These are phyloP conservation scores for Mycena haematopus DNA, from an alignment of 768 basidiomycete genomes.

Conservation along the genomic window DNA sequence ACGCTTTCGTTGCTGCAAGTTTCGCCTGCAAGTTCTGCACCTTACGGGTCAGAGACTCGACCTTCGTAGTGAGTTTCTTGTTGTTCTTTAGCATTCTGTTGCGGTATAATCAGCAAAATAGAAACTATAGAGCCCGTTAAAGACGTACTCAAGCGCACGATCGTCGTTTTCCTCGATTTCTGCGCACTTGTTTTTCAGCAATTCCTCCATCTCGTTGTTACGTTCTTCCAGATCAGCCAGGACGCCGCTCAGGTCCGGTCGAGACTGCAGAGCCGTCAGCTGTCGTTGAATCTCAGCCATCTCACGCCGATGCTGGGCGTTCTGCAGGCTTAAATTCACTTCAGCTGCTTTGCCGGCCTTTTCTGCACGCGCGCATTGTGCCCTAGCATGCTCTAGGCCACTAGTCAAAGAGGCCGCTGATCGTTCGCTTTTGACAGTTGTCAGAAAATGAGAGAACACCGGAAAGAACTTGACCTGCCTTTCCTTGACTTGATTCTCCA, in stretches of 20 bases:
- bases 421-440: constrained; percentile 51
- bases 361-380: constrained; percentile 58
- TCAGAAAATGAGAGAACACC: constrained; percentile 14
- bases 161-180: constrained; percentile 91
- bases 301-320: constrained; percentile 71
- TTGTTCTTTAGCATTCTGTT: constrained; percentile 78
- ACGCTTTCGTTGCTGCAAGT: constrained; percentile 58
- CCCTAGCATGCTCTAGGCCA: constrained; percentile 48
- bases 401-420: constrained; percentile 46
- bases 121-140: not conserved
- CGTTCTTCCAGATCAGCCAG: constrained; percentile 70
- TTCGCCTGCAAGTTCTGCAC: constrained; percentile 75
- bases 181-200: constrained; percentile 68
- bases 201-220: constrained; percentile 77
- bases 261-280: constrained; percentile 55
- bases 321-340: constrained; percentile 68
- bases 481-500: constrained; percentile 70
- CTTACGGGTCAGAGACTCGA: constrained; percentile 76
- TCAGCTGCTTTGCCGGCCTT: constrained; percentile 67
- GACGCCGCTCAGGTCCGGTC: constrained; percentile 60
- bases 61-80: constrained; percentile 74
- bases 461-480: constrained; percentile 47
- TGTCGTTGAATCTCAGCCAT: constrained; percentile 64
- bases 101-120: constrained; percentile 10
- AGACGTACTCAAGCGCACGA: constrained; percentile 73